Evolutionary conservation across 441 rosid genomes (phyloP), one percentile per base, ranked within the genome.

Genomic region (Arabidopsis hybrid): DNA sequence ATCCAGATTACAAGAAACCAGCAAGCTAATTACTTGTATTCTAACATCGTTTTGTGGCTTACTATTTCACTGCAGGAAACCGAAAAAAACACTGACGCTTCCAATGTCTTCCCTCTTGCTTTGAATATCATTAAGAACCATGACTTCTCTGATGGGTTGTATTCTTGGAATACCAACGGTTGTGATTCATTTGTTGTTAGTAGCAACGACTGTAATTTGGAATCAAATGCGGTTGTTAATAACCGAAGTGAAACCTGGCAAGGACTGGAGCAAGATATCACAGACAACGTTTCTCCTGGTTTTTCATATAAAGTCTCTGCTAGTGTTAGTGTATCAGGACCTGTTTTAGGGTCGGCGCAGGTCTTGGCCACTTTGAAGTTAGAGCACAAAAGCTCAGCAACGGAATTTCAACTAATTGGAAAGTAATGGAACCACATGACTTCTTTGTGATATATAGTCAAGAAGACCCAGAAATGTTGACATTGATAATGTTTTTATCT

Each of bases 231-330:
- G 11, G 97, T 89, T 78, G 85, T 92, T 73, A 84, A 88, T 38
- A 84, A 89, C 75, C 87, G 99, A 35, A 87, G 72, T 8, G 84
- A 92, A 81, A 75, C 87, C 77, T 94, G 99, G 99, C 94, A 94
- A 75, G 97, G 97, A 12, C 81, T 94, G 69, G 99, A 88, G 71
- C 97, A 92, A 80, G 96, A 92, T 81, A 89, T 92, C 76, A 90
- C 97, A 2, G 73, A 79, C 73, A 82, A 79, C 60, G 81, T 92
- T 77, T 85, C 85, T 51, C 84, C 82, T 21, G 90, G 91, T 64
- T 71, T 40, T 50, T 79, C 83, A 46, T 90, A 88, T 73, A 76
- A 83, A 11, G 90, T 94, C 71, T 84, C 89, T 65, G 97, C 97
- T 60, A n/a, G 43, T 73, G 89, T 94, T 78, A 92, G 94, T 31